Base-by-base conservation (phyloP, 2,329 filamentous ascomycete genomes). In the Scedosporium apiospermum region DNA sequence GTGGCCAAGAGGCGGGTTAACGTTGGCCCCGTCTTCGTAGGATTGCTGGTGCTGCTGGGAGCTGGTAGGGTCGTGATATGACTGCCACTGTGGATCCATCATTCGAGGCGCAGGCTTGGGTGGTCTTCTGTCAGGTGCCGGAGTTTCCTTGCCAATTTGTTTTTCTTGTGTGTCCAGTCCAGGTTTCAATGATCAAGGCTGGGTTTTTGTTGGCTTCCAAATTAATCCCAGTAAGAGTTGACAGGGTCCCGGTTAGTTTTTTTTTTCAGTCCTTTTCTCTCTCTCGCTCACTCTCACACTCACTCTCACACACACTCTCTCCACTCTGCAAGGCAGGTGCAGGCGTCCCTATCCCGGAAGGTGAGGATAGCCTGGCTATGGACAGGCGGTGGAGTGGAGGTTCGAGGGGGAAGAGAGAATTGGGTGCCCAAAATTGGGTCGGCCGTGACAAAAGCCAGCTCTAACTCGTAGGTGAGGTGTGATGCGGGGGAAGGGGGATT, bases 11-110 rank as follows among this genome's bases (percentile, higher is more conserved):
- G 51, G 21, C 23, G 27, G 27, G 16, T 21, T 57, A 42, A 34
- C 18, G 46, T 30, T 51, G 30, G 60, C n/a, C 63, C 67, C 65
- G 66, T 64, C 73, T 67, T 80, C 80, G 74, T 84, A 86, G 74
- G 86, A 88, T 77, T 87, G 84, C 76, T 83, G 81, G 71, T 86
- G 80, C 76, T 83, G 81, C 71, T 86, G 80, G 72, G 82, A 81
- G 71, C 80, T 81, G 70, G 82, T 75, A 73, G 86, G 78, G 75
- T 89, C 87, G 73, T 82, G 77, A 76, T 90, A 90, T 66, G 82
- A 74, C 77, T 87, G 84, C 87, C 86, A 89, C 67, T 70, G 72
- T 62, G 75, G 75, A 73, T 82, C 80, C 80, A 82, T 82, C 71
- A 23, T 42, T 23, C 51, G 51, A 55, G 51, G 51, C 51, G 51